These are phyloP conservation scores for Aspergillus carlsbadensis DNA, from an alignment of 495 filamentous ascomycete genomes.

Conservation along the genomic window DNA sequence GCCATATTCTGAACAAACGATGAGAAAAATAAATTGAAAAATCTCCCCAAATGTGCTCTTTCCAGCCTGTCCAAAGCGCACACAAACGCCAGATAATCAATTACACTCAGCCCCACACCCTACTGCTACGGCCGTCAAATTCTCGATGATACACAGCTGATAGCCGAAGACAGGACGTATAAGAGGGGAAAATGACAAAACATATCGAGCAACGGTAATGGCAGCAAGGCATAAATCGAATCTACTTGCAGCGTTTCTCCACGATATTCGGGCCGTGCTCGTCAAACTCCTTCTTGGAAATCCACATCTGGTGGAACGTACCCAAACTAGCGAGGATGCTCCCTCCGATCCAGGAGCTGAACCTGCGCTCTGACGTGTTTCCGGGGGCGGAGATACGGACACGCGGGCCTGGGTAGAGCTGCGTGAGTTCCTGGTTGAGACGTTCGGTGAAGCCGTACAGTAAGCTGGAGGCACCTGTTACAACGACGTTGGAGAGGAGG, in stretches of 20 bases:
- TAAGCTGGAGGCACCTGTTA: conserved; percentile 82
- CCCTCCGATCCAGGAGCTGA: conserved; percentile 92
- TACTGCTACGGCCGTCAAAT: neutral
- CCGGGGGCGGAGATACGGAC: conserved; percentile 83
- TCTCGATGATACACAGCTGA: neutral
- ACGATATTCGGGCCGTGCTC: conserved; percentile 59
- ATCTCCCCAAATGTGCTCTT: neutral
- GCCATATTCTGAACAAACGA: neutral
- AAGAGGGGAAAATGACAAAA: neutral
- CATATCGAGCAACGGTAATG: neutral
- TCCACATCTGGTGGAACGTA: conserved; percentile 99
- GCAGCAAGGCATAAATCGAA: conserved; percentile 4
- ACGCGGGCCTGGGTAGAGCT: conserved; percentile 74
- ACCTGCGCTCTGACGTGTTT: conserved; percentile 81
- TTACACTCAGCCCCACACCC: neutral
- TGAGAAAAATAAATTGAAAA: neutral
- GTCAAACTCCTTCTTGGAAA: conserved; percentile 69
- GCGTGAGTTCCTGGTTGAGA: conserved; percentile 75
- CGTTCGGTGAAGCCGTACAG: conserved; percentile 88
- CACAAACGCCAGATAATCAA: conserved; percentile 6
- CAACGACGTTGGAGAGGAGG: conserved; percentile 84
- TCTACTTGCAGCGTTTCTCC: conserved; percentile 60
- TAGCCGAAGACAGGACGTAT: neutral
- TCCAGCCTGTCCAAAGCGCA: conserved; percentile 9
- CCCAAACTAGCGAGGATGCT: conserved; percentile 95